phyloP scores from a whole-genome alignment of 495 filamentous ascomycete species.

The Letharia lupina region DNA sequence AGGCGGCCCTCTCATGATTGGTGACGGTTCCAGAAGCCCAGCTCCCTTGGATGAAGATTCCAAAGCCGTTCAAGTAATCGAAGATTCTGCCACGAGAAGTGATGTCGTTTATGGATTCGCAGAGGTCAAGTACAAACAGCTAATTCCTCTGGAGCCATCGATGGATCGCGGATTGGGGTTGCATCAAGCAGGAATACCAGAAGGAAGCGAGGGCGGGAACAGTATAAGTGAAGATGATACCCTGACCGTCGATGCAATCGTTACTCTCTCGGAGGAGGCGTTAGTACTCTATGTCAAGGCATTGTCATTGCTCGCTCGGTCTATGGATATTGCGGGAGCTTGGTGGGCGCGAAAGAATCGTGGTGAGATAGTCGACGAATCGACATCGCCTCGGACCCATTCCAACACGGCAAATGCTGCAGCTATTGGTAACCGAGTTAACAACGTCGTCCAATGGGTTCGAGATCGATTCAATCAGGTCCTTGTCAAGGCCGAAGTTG shows the following conservation, averaged over 20 bases:
- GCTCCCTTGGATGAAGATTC: slow-evolving; percentile 69
- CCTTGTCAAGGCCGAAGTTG: slow-evolving; percentile 87
- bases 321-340: slow-evolving; percentile 90
- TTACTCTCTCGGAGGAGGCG: slow-evolving; percentile 86
- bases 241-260: slow-evolving; percentile 75
- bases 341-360: slow-evolving; percentile 83
- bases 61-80: slow-evolving; percentile 67
- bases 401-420: slow-evolving; percentile 36
- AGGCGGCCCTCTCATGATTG: slow-evolving; percentile 50
- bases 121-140: slow-evolving; percentile 95
- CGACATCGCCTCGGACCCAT: slow-evolving; percentile 35
- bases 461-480: slow-evolving; percentile 92
- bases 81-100: slow-evolving; percentile 83
- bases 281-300: slow-evolving; percentile 94
- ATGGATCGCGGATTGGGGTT: slow-evolving; percentile 61
- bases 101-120: slow-evolving; percentile 96
- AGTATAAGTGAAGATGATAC: slow-evolving; percentile 48
- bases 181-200: slow-evolving; percentile 40
- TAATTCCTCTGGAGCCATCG: slow-evolving; percentile 78
- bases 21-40: slow-evolving; percentile 52
- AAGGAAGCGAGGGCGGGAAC: slow-evolving; percentile 32
- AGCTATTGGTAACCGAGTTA: slow-evolving; percentile 66
- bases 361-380: slow-evolving; percentile 49
- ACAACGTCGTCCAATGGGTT: slow-evolving; percentile 90
- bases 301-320: slow-evolving; percentile 74